phyloP scores from a whole-genome alignment of 1,284 basidiomycete genomes.

The Sparassis latifolia region DNA sequence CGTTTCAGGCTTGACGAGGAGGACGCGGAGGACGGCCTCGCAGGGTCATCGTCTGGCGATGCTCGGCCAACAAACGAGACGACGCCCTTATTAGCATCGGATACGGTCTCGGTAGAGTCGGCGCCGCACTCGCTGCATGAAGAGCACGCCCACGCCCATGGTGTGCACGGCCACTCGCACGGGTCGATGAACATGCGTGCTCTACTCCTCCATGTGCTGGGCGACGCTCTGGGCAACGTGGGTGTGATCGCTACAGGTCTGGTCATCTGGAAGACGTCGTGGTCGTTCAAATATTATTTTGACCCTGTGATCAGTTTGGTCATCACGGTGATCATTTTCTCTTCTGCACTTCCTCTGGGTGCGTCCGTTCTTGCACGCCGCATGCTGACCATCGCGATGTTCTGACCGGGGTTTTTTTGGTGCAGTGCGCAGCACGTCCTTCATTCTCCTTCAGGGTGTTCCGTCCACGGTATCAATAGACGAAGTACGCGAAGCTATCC shows the following conservation, averaged over 20 bases:
- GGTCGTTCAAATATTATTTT: conserved; percentile 83
- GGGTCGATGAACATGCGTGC: conserved; percentile 98
- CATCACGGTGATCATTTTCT: conserved; percentile 97
- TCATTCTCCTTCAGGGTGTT: conserved; percentile 96
- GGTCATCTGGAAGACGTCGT: conserved; percentile 81
- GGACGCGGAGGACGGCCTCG: conserved; percentile 10
- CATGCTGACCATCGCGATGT: not conserved
- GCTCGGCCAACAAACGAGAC: conserved; percentile 12
- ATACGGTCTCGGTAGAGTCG: conserved; percentile 13
- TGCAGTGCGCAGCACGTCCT: conserved; percentile 86
- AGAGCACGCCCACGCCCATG: conserved; percentile 10
- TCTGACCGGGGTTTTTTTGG: too few species aligned
- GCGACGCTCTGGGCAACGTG: conserved; percentile 96
- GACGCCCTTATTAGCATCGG: conserved; percentile 18
- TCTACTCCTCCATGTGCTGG: conserved; percentile 89
- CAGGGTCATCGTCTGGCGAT: conserved; percentile 6
- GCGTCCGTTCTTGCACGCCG: conserved; percentile 22
- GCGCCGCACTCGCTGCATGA: conserved; percentile 12
- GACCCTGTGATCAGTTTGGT: conserved; percentile 93
- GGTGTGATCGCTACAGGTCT: conserved; percentile 95
- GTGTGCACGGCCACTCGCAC: conserved; percentile 50
- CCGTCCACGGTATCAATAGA: conserved; percentile 87
- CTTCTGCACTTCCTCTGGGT: conserved; percentile 91
- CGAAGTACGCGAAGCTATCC: conserved; percentile 75
- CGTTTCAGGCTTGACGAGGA: conserved; percentile 12